phyloP scores from a whole-genome alignment of 2,329 filamentous ascomycete species.

The Penicillium rolfsii region DNA sequence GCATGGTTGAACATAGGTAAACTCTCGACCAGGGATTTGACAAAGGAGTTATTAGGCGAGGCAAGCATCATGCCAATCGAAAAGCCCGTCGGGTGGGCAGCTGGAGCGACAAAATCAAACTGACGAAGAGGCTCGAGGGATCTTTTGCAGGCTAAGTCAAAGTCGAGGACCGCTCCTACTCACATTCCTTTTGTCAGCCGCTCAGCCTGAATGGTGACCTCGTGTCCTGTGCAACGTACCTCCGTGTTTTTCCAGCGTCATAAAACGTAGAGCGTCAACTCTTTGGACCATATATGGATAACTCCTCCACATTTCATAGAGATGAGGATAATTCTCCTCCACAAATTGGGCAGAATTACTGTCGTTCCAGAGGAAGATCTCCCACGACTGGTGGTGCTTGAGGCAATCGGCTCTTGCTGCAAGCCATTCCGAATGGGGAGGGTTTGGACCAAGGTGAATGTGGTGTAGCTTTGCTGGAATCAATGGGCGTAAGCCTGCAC shows the following conservation, averaged over 20 bases:
- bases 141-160: constrained; percentile 2
- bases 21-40: constrained; percentile 2
- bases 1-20: constrained; percentile 1
- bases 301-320: constrained; percentile 3
- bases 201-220: no score
- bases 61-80: constrained; percentile 6
- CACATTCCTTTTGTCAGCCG: not conserved
- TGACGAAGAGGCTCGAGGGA: constrained; percentile 1
- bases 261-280: constrained; percentile 1
- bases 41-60: constrained; percentile 3
- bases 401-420: constrained; percentile 1
- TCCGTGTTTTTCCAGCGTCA: constrained; percentile 1
- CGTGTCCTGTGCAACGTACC: not conserved
- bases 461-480: constrained; percentile 3
- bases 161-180: constrained; percentile 2
- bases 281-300: constrained; percentile 3
- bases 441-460: constrained; percentile 1
- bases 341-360: constrained; percentile 1
- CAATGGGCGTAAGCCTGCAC: not conserved
- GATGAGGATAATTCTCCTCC: not conserved
- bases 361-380: constrained; percentile 2
- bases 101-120: constrained; percentile 2
- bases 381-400: constrained; percentile 1
- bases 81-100: constrained; percentile 1
- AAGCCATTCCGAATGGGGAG: not conserved